Base-by-base conservation (phyloP, 129 eudicot genomes). In the Centaurea solstitialis region DNA sequence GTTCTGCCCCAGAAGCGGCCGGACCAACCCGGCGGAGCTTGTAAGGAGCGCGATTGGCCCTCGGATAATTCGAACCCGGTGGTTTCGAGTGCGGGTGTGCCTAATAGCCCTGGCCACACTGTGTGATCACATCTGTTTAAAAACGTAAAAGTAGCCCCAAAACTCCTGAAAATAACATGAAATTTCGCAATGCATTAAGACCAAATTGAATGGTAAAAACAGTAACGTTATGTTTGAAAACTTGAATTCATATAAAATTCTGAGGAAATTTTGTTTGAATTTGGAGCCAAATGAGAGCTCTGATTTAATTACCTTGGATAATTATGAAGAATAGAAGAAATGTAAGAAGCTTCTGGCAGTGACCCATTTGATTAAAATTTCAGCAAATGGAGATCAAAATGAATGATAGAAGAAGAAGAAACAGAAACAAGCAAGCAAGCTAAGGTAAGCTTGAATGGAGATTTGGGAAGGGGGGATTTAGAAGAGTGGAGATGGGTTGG, bases 1-100 rank as follows among this genome's bases (percentile, higher is more conserved):
- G 93, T 87, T 80, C 96, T 30, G 45, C 88, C 96, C 96, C 96
- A 91, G 76, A 91, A 88, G 39, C 96, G 88, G 22, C 96, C 96
- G 28, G 96, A 91, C 96, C 96, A 91, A 33, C 96, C 96, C 3
- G 79, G 61, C 11, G 93, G 96, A 28, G 93, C 96, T 69, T 87
- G 89, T 78, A 87, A 40, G 7, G 91, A 72, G 2, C 83, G 93
- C 3, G 93, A 91, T 38, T 64, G 65, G 41, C 87, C 88, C 61
- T 76, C 71, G 0, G 86, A n/a, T 35, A 91, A 91, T 73, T 91
- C 88, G 71, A 91, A 91, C 3, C 96, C 96, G 0, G 96, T 91
- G 74, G 84, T 85, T 21, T 85, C 90, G 26, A 91, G 93, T 4
- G 69, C 68, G 1, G 93, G 96, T 26, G 86, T 85, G 70, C 96